Evolutionary conservation across 768 basidiomycete genomes (phyloP), one percentile per base, ranked within the genome.

Genomic region (Russula abietina): DNA sequence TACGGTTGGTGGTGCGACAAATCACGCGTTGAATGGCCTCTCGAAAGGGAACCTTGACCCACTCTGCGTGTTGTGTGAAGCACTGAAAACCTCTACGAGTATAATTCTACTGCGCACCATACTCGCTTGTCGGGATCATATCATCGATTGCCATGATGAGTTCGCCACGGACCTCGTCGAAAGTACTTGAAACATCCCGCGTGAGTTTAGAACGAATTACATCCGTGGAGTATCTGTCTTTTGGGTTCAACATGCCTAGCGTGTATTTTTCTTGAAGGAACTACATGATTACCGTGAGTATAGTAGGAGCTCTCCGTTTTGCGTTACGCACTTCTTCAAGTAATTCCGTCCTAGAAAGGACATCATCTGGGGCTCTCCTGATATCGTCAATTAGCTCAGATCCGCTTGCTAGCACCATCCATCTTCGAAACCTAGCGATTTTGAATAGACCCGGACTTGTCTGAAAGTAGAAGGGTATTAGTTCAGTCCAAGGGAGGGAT

Each of bases 1-100:
- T 28, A 36, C 26, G 6, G 14, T 49, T 10, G 79, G 81, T 4
- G 79, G 62, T 0, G 80, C 79, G 5, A 77, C 65, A 1, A 3
- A 43, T n/a, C 79, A 80, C 43, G 81, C 76, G 55, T 19, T 53
- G 50, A 10, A 62, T 4, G 6, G 51, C 59, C 39, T 71, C 66
- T 0, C 70, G 69, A 2, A 70, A 64, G 2, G 75, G 58, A 0
- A 67, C 68, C 8, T 58, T 65, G 22, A 65, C 70, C 79, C 79
- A 81, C 32, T 75, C 80, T 79, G 45, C 9, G 2, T 8, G 19
- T 5, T 14, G 12, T 16, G 24, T 48, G 24, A 19, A 1, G n/a
- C n/a, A 43, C 19, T 9, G 39, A 1, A 28, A 52, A 17, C 22
- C 12, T 6, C 11, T n/a, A 2, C 5, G 11, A 6, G 22, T 24